Evolutionary conservation across 2,329 filamentous ascomycete species (phyloP).

Genomic region (Blastomyces parvus): DNA sequence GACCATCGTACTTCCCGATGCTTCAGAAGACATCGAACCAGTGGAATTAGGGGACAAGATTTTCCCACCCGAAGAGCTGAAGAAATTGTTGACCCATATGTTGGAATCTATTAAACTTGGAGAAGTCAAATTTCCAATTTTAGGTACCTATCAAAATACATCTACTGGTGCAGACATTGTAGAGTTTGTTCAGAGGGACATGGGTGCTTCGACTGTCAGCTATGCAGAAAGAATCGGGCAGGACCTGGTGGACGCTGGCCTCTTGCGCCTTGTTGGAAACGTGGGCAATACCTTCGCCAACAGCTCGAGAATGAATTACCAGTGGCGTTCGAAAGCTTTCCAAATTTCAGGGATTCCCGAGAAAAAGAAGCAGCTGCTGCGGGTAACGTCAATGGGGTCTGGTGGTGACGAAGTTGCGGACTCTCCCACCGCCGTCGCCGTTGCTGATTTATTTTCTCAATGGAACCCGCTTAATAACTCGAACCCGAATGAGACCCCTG

Average conservation of each 20-base stretch:
- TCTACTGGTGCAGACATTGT: conserved; percentile 88
- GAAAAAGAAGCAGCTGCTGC: conserved; percentile 64
- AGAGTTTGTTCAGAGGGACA: conserved; percentile 83
- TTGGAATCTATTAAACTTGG: conserved; percentile 75
- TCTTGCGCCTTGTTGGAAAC: conserved; percentile 82
- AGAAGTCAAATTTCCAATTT: conserved; percentile 88
- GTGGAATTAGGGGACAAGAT: conserved; percentile 85
- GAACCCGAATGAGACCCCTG: conserved; percentile 86
- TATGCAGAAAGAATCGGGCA: conserved; percentile 93
- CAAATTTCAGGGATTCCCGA: conserved; percentile 78
- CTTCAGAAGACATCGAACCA: conserved; percentile 63
- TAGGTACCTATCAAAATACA: conserved; percentile 90
- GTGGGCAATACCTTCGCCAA: conserved; percentile 95
- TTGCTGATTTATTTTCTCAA: conserved; percentile 79
- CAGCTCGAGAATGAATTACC: conserved; percentile 94
- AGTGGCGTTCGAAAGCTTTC: conserved; percentile 91
- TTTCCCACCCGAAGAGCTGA: conserved; percentile 76
- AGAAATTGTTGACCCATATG: conserved; percentile 81
- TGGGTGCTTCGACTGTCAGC: conserved; percentile 73
- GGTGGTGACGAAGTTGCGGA: conserved; percentile 52
- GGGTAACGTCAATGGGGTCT: conserved; percentile 63
- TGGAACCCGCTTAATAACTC: conserved; percentile 90
- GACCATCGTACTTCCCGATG: conserved; percentile 77
- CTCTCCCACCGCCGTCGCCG: conserved; percentile 69
- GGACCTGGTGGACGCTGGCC: conserved; percentile 76